Conservation (phyloP, 23 red algal species). For the Gracilaria caudata region DNA sequence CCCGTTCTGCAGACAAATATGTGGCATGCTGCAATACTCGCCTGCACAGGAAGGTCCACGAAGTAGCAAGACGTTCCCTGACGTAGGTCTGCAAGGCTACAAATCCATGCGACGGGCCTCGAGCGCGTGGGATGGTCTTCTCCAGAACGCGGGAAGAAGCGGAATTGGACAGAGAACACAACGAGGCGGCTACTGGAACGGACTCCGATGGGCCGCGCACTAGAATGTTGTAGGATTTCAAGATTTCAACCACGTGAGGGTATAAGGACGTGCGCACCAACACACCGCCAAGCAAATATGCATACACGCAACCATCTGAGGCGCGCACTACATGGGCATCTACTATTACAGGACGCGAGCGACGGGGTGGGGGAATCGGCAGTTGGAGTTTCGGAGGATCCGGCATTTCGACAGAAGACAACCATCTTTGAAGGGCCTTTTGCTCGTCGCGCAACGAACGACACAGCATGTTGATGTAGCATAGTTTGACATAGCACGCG, state of each 20-base stretch:
- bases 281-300: conserved; percentile 13
- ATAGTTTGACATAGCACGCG: conserved; percentile 26
- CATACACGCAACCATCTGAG: conserved; percentile 15
- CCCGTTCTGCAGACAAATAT: conserved; percentile 27
- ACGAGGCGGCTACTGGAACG: conserved; percentile 16
- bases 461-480: conserved; percentile 25
- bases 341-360: conserved; percentile 18
- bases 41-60: conserved; percentile 23
- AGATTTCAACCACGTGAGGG: conserved; percentile 13
- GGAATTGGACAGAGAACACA: conserved; percentile 23
- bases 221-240: conserved; percentile 32
- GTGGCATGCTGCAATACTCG: conserved; percentile 23
- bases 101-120: conserved; percentile 23
- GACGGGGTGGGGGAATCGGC: conserved; percentile 13
- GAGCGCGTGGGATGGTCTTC: conserved; percentile 26
- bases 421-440: conserved; percentile 17
- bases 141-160: background rate
- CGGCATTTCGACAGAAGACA: conserved; percentile 14
- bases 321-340: conserved; percentile 26
- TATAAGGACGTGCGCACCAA: conserved; percentile 27
- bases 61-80: conserved; percentile 20
- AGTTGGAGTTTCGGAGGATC: conserved; percentile 16
- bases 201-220: conserved; percentile 15
- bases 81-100: conserved; percentile 17
- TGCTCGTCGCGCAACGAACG: conserved; percentile 21